These are phyloP conservation scores for Thalassiosira hispida DNA, from an alignment of 352 stramenopile species.

Conservation along the genomic window DNA sequence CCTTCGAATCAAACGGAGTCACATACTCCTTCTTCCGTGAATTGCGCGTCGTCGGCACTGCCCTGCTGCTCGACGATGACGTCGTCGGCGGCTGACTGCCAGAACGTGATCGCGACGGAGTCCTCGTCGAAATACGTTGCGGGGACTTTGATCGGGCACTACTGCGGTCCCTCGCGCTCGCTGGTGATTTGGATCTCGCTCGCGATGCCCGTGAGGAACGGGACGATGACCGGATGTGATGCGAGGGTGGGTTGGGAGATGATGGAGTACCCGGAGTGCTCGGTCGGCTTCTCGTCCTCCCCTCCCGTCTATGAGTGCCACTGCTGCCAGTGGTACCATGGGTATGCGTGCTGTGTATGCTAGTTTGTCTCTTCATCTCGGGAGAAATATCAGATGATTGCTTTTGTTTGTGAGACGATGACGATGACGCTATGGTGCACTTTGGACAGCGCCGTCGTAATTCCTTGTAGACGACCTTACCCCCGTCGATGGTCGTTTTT, in stretches of 20 bases:
- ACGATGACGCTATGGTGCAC: not conserved
- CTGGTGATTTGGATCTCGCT: slow-evolving; percentile 3
- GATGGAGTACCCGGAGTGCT: too few relatives aligned
- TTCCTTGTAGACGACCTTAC: slow-evolving; percentile 26
- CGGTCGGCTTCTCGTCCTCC: too few relatives aligned
- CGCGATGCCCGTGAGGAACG: too few relatives aligned
- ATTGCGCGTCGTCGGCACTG: too few relatives aligned
- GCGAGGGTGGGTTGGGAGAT: not conserved
- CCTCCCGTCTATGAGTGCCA: not conserved
- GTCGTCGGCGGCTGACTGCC: not conserved
- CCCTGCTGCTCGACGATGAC: slow-evolving; percentile 4
- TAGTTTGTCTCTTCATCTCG: not conserved
- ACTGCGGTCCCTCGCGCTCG: not conserved
- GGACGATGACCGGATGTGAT: slow-evolving; percentile 1
- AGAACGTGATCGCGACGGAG: not conserved
- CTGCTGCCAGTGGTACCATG: not conserved
- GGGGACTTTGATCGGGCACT: not conserved
- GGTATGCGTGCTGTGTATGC: too few relatives aligned
- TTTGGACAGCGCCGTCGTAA: slow-evolving; percentile 20
- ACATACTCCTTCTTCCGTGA: slow-evolving; percentile 28
- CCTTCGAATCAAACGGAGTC: slow-evolving; percentile 52
- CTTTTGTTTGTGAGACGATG: not conserved
- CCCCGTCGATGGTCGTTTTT: slow-evolving; percentile 12
- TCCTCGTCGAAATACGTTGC: too few relatives aligned
- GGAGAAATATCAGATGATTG: not conserved